Base-by-base conservation (phyloP, 805 yeast species). In the Lipomyces sp. region DNA sequence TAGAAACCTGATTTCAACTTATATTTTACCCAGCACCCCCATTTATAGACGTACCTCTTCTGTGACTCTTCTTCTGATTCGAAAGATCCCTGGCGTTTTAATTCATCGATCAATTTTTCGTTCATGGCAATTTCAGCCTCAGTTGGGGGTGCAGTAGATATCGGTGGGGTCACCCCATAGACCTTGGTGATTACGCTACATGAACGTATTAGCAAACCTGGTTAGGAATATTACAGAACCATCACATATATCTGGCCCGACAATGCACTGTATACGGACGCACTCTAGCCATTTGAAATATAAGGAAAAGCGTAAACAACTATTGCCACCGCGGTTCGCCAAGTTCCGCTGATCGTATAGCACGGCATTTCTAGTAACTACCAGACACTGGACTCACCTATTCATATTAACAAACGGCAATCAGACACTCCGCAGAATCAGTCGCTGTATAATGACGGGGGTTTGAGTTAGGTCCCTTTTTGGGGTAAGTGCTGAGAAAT, bases 11-110 rank as follows among this genome's bases (percentile, higher is more conserved):
- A 24, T 15, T 29, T 10, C 45, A n/a, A 15, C 50, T 7, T 15
- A n/a, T 37, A 48, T 4, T 45, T 15, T 32, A 29, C 7, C 34
- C 33, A 54, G 37, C 11, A 57, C 13, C 6, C 15, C 30, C 5
- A 10, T 3, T 37, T 37, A n/a, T 29, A 33, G 30, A 10, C 62
- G 5, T 59, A 71, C 74, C 74, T 73, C 74, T 88, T 90, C 70
- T 83, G 86, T 0, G 98, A 90, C 62, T 90, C 98, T 13, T 81
- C 84, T 75, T 92, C 97, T 59, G 88, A 82, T 77, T 95, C 99
- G 76, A 95, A 95, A 0, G 97, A 92, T 2, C 93, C 94, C 73
- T 90, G 90, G 33, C 80, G 82, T 76, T 92, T 90, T 59, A 95
- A 81, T 76, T 92, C 98, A 61, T 83, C 85, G 57, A 95, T 87